These are phyloP conservation scores for Termitomyces sp. DNA, from an alignment of 768 basidiomycete genomes.

Conservation along the genomic window DNA sequence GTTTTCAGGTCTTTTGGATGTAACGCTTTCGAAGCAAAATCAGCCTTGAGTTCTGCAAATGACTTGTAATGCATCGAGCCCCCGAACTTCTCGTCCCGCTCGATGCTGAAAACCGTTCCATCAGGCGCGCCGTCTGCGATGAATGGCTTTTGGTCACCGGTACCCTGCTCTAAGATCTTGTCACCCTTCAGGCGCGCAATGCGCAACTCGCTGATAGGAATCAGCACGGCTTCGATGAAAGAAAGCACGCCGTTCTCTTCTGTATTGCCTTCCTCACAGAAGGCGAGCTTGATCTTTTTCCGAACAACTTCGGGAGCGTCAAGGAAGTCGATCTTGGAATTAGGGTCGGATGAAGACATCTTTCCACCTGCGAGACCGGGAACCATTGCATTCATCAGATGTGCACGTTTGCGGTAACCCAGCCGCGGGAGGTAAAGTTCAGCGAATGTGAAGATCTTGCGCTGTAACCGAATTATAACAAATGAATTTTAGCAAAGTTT, in stretches of 20 bases:
- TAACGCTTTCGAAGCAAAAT: slow-evolving; percentile 69
- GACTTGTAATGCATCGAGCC: slow-evolving; percentile 70
- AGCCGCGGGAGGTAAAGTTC: slow-evolving; percentile 92
- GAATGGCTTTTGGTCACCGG: slow-evolving; percentile 59
- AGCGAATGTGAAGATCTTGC: slow-evolving; percentile 98
- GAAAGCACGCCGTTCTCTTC: slow-evolving; percentile 85
- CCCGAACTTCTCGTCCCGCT: slow-evolving; percentile 75
- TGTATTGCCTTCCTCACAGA: slow-evolving; percentile 90
- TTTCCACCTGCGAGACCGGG: slow-evolving; percentile 92
- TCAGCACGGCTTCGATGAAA: slow-evolving; percentile 82
- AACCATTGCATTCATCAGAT: slow-evolving; percentile 98
- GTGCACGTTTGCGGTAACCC: slow-evolving; percentile 91
- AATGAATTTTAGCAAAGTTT: background rate
- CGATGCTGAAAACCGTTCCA: slow-evolving; percentile 77
- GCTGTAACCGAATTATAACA: slow-evolving; percentile 35
- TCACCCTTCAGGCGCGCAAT: slow-evolving; percentile 51
- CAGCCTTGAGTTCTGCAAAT: slow-evolving; percentile 62
- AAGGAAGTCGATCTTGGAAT: slow-evolving; percentile 97
- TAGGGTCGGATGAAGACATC: slow-evolving; percentile 97
- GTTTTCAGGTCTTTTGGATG: slow-evolving; percentile 91
- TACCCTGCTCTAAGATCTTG: slow-evolving; percentile 39
- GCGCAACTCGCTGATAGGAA: slow-evolving; percentile 78
- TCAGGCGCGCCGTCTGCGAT: slow-evolving; percentile 63
- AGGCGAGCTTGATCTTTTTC: slow-evolving; percentile 87
- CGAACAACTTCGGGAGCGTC: slow-evolving; percentile 79